Percentiles rank a stretch among this genome's conserved stretches.
These are phyloP conservation scores for Phytophthora macrochlamydospora DNA, from an alignment of 352 stramenopile species.

Conservation along the genomic window DNA sequence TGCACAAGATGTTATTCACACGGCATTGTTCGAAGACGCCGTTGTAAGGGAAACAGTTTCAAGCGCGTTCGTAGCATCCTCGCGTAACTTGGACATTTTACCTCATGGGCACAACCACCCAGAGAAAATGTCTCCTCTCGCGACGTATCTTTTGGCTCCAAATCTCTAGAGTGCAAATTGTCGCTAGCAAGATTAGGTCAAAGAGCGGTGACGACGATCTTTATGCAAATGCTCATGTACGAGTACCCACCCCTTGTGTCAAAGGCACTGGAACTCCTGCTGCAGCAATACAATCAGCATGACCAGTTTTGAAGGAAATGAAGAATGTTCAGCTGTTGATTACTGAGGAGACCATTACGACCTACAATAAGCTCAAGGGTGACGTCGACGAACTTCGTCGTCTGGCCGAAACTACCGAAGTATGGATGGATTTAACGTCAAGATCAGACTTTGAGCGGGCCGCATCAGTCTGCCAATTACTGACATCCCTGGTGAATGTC, in stretches of 20 bases:
- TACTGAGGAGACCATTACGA: slow-evolving; percentile 62
- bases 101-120: slow-evolving; percentile 19
- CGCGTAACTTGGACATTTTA: slow-evolving; percentile 26
- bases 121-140: slow-evolving; percentile 55
- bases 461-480: slow-evolving; percentile 44
- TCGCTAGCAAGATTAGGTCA: slow-evolving; percentile 50
- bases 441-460: slow-evolving; percentile 74
- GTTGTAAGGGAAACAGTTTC: slow-evolving; percentile 25
- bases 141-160: slow-evolving; percentile 50
- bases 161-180: slow-evolving; percentile 63
- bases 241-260: slow-evolving; percentile 75
- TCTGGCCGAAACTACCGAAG: slow-evolving; percentile 75
- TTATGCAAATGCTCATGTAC: slow-evolving; percentile 86
- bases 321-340: slow-evolving; percentile 67
- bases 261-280: slow-evolving; percentile 70
- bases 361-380: slow-evolving; percentile 72
- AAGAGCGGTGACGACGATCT: slow-evolving; percentile 55
- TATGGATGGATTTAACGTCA: slow-evolving; percentile 84
- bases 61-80: slow-evolving; percentile 8
- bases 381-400: slow-evolving; percentile 66
- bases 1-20: slow-evolving; percentile 32
- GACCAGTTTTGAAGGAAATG: slow-evolving; percentile 72
- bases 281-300: slow-evolving; percentile 79
- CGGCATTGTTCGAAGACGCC: slow-evolving; percentile 30
- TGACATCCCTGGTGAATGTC: slow-evolving; percentile 48